phyloP scores from a whole-genome alignment of 495 filamentous ascomycete genomes.

The Penicillium bovifimosum region DNA sequence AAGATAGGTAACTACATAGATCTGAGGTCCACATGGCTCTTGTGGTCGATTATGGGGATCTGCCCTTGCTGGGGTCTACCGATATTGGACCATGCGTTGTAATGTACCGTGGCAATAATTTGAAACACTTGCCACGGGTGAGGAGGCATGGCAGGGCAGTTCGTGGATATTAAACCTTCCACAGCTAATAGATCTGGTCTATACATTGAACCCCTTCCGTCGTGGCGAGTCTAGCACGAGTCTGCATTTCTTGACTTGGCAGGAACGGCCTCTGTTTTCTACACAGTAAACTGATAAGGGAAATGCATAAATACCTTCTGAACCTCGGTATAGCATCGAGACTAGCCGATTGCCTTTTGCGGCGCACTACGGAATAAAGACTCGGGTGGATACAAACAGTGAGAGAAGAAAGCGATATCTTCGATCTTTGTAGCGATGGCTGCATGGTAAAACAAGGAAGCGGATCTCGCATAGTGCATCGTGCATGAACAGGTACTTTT shows the following conservation, averaged over 20 bases:
- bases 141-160: not conserved
- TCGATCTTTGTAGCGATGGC: not conserved
- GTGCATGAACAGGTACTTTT: conserved; percentile 25
- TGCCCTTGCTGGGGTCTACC: conserved; percentile 24
- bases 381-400: not conserved
- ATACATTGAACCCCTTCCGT: conserved; percentile 1
- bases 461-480: conserved; percentile 17
- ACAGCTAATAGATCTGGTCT: not conserved
- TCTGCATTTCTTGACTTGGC: conserved; percentile 2
- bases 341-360: conserved; percentile 9
- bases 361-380: not conserved
- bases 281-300: too few relatives aligned
- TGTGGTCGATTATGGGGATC: conserved; percentile 1
- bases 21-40: not conserved
- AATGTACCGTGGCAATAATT: conserved; percentile 11
- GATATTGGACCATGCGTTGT: conserved; percentile 4
- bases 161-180: not conserved
- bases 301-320: too few relatives aligned
- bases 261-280: too few relatives aligned
- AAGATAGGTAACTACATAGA: not conserved
- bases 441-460: not conserved
- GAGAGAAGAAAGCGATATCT: too few relatives aligned
- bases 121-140: not conserved
- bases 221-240: conserved; percentile 11
- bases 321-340: conserved; percentile 8